phyloP scores from a whole-genome alignment of 225 moss, liverwort and hornwort genomes.

The Neckera pumila region DNA sequence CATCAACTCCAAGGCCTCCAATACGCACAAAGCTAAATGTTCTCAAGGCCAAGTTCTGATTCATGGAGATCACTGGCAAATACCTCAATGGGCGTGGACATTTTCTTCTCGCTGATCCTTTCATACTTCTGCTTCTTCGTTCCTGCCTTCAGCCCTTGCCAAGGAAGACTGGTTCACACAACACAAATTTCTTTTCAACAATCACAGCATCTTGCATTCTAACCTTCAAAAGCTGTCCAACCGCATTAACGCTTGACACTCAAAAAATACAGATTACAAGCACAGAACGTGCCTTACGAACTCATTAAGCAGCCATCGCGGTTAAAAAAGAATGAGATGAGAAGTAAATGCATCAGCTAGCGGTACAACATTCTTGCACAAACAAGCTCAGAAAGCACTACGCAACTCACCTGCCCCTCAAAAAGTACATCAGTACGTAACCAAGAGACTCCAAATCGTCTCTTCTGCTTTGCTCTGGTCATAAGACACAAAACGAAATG shows the following conservation, averaged over 20 bases:
- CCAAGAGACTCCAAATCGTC: slow-evolving; percentile 95
- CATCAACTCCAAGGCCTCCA: neutral
- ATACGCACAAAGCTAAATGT: neutral
- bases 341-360: neutral
- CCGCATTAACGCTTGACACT: neutral
- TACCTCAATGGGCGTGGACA: slow-evolving; percentile 95
- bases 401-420: slow-evolving; percentile 77
- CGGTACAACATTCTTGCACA: neutral
- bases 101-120: slow-evolving; percentile 90
- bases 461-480: slow-evolving; percentile 92
- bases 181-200: neutral
- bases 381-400: neutral
- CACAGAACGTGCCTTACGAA: too few species aligned
- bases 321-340: too few species aligned
- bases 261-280: too few species aligned
- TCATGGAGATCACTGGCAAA: neutral
- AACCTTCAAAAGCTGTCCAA: neutral
- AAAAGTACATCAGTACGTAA: slow-evolving; percentile 91
- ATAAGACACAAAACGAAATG: neutral
- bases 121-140: slow-evolving; percentile 97
- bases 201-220: neutral
- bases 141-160: slow-evolving; percentile 94
- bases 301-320: neutral
- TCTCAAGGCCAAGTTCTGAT: too few species aligned
- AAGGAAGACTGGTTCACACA: slow-evolving; percentile 61